Evolutionary conservation across 2,329 filamentous ascomycete genomes (phyloP), one percentile per base, ranked within the genome.

Genomic region (Ilyonectria sp.): DNA sequence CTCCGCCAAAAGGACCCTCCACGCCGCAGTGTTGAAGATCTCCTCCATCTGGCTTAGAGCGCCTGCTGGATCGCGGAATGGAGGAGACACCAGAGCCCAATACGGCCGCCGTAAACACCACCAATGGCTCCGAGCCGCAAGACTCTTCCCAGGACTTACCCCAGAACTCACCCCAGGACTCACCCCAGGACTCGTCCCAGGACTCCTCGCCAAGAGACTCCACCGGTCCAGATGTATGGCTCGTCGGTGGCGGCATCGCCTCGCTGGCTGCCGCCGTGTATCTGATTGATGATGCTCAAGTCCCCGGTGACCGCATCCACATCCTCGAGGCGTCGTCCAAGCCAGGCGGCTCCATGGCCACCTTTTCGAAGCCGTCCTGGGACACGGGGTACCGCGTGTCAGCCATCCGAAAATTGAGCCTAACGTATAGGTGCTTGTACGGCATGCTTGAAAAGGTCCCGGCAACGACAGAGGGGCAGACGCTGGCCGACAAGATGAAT

Each of bases 241-340:
- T 76, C 26, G 74, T 76, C n/a, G 74, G 74, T 13, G 74, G 74
- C 21, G 74, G 74, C 6, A 76, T 76, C 35, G 70, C 74, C 7
- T 75, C 74, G 4, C 66, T 76, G 13, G 74, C 74, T 23, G 74
- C 74, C 5, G 74, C 74, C 2, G 63, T 76, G 9, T 76, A 74
- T 31, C 50, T 76, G 13, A 74, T 76, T 15, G 70, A 76, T 26
- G 74, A 76, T 61, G 74, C 67, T 4, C 71, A 71, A 21, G 69
- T 76, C 5, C 74, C 74, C 0, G 74, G 74, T 4, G 62, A 65
- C 43, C 74, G 71, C 49, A 76, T 76, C 13, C 74, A 76, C 57
- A 73, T 76, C 35, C 74, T 76, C 17, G 74, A 76, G 37, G 74
- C 74, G 1, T 75, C 71, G 1, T 55, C 69, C 31, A 70, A 57